A percentile compares a stretch with the other conserved stretches of the same genome.
Conservation (phyloP, 192 early-diverging fungal genomes). For the Coemansia sp. region DNA sequence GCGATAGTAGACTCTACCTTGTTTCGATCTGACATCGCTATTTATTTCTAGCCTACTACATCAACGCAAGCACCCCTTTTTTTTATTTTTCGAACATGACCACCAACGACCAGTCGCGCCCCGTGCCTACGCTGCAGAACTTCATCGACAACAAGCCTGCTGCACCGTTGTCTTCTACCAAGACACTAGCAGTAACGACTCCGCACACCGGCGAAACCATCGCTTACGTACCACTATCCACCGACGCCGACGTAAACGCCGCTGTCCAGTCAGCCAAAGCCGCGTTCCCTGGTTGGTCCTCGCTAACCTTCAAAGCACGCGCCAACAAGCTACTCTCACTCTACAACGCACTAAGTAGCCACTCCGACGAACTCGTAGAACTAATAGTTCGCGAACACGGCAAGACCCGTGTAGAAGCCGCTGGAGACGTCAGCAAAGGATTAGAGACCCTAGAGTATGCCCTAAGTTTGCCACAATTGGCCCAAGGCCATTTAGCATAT, state of each 20-base stretch:
- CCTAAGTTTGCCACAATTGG: constrained; percentile 63
- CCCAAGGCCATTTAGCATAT: constrained; percentile 61
- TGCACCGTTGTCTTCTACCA: not conserved
- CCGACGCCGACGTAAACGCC: constrained; percentile 56
- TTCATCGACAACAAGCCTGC: constrained; percentile 30
- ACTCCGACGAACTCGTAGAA: constrained; percentile 67
- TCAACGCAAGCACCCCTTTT: no score
- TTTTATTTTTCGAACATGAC: no score
- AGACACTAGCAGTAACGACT: constrained; percentile 59
- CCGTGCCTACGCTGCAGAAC: constrained; percentile 23
- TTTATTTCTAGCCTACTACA: no score
- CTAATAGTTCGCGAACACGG: constrained; percentile 78
- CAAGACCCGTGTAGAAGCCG: constrained; percentile 72
- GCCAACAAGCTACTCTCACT: constrained; percentile 62
- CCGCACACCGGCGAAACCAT: constrained; percentile 66
- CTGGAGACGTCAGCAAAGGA: constrained; percentile 73
- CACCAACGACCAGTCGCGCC: no score
- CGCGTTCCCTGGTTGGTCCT: constrained; percentile 61
- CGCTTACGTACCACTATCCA: constrained; percentile 63
- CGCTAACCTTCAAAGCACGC: constrained; percentile 70
- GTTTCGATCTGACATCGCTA: no score
- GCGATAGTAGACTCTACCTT: no score
- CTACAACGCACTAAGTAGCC: constrained; percentile 58
- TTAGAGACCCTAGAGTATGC: constrained; percentile 81
- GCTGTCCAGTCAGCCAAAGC: constrained; percentile 62